Evolutionary conservation across 2,329 filamentous ascomycete species (phyloP), one percentile per base, ranked within the genome.

Genomic region (Sporothrix inflata): DNA sequence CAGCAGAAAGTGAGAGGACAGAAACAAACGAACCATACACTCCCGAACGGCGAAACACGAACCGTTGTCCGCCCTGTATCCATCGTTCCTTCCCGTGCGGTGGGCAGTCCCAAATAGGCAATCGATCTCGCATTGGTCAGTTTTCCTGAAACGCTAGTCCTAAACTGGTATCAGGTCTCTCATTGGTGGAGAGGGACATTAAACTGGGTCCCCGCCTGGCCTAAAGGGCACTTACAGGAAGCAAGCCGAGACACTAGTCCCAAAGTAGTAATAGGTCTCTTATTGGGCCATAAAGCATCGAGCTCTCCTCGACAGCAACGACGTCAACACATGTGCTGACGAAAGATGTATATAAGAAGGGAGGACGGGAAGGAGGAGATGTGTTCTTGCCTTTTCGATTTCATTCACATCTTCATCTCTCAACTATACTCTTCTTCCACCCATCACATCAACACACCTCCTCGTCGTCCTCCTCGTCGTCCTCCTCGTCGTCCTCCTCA

Each of bases 61-160:
- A 34, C 3, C 3, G 6, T 6, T 6, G 30, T 34, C 30, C 30
- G 30, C 6, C 30, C 30, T 34, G 30, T 34, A 6, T 34, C 30
- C 42, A 47, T 47, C 42, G 14, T 16, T 1, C 14, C 14, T 19
- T 19, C 2, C 14, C 14, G 42, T 19, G 1, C 27, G 14, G 57
- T 24, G n/a, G 34, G 57, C 34, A 42, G n/a, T 65, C 61, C 61
- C 21, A 47, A 65, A 47, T 47, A 65, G 61, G 61, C 27, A 65
- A 8, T 47, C 40, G 21, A 65, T 65, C 61, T 65, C 61, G 21
- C 12, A 65, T 47, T 65, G 61, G 60, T 19, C 60, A 65, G 12
- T 45, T 24, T 34, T 34, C 30, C 4, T 0, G 9, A 24, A 1
- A 2, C 19, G 40, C 61, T 65, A 65, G 12, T 45, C 38, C n/a